Conservation (phyloP, 1,284 basidiomycete species). For the Ganoderma lingzhi region DNA sequence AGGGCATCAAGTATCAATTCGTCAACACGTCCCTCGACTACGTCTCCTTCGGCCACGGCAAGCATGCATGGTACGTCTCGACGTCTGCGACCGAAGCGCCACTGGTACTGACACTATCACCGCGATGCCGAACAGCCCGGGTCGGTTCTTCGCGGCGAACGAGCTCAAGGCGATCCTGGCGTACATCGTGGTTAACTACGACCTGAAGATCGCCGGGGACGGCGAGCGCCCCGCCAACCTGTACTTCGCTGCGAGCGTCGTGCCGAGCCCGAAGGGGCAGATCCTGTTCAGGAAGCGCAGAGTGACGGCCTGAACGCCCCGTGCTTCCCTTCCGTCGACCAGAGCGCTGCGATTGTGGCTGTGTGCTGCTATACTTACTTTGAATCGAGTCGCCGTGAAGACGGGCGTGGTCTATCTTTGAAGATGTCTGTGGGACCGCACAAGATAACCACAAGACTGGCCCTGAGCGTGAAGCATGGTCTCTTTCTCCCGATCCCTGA, state of each 20-base stretch:
- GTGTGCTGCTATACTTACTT: background rate
- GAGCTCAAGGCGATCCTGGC: conserved; percentile 34
- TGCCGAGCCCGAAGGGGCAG: conserved; percentile 18
- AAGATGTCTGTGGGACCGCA: background rate
- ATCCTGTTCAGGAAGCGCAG: conserved; percentile 25
- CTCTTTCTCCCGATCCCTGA: background rate
- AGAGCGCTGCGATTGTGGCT: background rate
- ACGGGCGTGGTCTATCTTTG: background rate
- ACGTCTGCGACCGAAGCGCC: background rate
- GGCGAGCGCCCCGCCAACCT: conserved; percentile 36
- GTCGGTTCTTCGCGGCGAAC: conserved; percentile 55
- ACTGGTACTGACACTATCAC: background rate
- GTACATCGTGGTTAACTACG: conserved; percentile 53
- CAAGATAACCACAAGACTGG: background rate
- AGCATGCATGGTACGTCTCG: conserved; percentile 1
- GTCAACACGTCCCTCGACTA: conserved; percentile 36
- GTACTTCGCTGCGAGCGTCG: conserved; percentile 9
- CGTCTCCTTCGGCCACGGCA: conserved; percentile 28
- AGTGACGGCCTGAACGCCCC: background rate
- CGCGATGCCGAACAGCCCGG: conserved; percentile 41
- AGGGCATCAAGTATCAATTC: conserved; percentile 36
- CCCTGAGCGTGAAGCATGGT: background rate
- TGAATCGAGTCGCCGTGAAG: background rate
- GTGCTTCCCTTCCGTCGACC: background rate
- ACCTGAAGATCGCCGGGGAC: conserved; percentile 49